Conservation (phyloP, 2,329 filamentous ascomycete species). For the Fusarium mundagurra region DNA sequence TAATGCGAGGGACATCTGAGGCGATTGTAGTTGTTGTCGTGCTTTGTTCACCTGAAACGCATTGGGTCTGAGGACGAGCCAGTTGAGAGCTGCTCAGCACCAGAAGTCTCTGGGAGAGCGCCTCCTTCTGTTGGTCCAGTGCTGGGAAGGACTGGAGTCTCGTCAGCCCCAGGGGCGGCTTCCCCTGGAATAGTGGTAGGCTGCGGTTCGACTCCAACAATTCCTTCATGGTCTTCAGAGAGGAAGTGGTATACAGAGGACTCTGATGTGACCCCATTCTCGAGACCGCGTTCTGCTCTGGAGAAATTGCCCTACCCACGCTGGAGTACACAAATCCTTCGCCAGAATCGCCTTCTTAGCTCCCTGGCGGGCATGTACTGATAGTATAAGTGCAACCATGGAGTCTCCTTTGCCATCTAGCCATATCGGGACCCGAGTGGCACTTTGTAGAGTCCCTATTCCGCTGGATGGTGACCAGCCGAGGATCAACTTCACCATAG, state of each 20-base stretch:
- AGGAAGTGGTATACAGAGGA: not conserved
- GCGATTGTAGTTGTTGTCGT: not conserved
- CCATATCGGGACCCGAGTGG: not conserved
- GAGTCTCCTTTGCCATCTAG: not conserved
- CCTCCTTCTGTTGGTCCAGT: no score
- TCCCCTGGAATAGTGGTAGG: no score
- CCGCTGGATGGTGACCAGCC: not conserved
- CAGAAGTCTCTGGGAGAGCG: no score
- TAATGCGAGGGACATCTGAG: not conserved
- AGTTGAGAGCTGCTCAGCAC: no score
- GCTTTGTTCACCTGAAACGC: not conserved
- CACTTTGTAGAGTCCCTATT: not conserved
- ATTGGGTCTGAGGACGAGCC: not conserved
- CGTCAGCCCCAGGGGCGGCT: no score
- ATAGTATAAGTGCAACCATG: not conserved
- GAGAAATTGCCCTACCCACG: not conserved
- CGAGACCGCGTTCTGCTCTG: not conserved
- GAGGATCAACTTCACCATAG: not conserved
- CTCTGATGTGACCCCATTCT: not conserved
- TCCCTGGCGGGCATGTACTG: not conserved
- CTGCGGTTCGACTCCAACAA: not conserved
- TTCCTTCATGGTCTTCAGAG: not conserved
- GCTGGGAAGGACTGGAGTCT: no score
- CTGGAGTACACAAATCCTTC: not conserved
- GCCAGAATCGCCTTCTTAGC: not conserved